phyloP scores from a whole-genome alignment of 1,284 basidiomycete species.

The Boletus smithii region DNA sequence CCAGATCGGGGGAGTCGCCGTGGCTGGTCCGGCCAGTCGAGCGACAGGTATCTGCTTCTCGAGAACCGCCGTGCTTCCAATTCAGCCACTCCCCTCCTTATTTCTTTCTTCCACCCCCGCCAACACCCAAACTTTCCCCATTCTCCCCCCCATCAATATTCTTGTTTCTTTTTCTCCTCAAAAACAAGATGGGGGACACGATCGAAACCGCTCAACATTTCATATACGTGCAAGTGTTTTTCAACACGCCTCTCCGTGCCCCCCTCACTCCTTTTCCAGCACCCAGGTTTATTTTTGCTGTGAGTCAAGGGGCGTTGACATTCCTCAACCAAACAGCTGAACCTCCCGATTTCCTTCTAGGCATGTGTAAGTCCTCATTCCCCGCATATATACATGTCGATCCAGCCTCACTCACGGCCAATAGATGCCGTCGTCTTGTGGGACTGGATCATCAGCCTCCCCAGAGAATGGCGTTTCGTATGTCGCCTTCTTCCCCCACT shows the following conservation, averaged over 20 bases:
- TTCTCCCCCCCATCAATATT: not conserved
- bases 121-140: slow-evolving; percentile 2
- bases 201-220: slow-evolving; percentile 45
- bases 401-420: slow-evolving; percentile 16
- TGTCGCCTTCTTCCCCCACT: slow-evolving; percentile 25
- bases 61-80: slow-evolving; percentile 30
- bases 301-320: too few relatives aligned
- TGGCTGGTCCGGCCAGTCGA: slow-evolving; percentile 20
- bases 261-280: slow-evolving; percentile 30
- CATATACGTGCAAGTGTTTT: slow-evolving; percentile 46
- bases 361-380: slow-evolving; percentile 61
- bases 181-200: slow-evolving; percentile 40
- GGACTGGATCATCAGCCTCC: slow-evolving; percentile 77
- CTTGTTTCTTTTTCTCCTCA: slow-evolving; percentile 7
- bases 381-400: slow-evolving; percentile 15
- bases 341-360: slow-evolving; percentile 37
- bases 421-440: slow-evolving; percentile 74
- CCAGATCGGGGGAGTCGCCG: slow-evolving; percentile 32
- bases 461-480: slow-evolving; percentile 72
- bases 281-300: slow-evolving; percentile 81
- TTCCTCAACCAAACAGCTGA: slow-evolving; percentile 1
- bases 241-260: not conserved
- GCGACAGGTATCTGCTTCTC: slow-evolving; percentile 28
- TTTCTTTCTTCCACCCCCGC: slow-evolving; percentile 24
- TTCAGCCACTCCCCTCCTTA: slow-evolving; percentile 16